Base-by-base conservation (phyloP, 257 asterid species). In the Penstemon newberryi region DNA sequence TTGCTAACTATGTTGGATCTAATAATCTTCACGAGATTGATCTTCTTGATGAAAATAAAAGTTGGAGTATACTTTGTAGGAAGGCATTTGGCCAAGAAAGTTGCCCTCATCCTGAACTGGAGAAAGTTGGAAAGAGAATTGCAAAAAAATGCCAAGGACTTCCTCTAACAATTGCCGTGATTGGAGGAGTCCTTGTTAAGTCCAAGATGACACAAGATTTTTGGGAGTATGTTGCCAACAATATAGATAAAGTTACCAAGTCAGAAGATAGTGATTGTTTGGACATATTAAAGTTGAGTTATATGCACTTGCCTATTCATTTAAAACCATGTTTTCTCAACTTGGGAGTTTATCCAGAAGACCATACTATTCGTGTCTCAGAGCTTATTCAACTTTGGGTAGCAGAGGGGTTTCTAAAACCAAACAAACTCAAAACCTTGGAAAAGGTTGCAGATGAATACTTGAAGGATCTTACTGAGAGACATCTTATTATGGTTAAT, bases 21-120 rank as follows among this genome's bases (percentile, higher is more conserved):
- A 25, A 25, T 25, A 25, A 56, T 56, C 39, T 56, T 7, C 37
- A 7, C 33, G 5, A 7, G 37, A 19, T 25, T 39, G 33, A 4
- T 56, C 11, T 56, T 19, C 12, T 56, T 3, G 13, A 56, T 19
- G 42, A 19, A n/a, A 56, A 56, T 10, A 7, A 19, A 6, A 56
- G 61, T 56, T 33, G 11, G 42, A 38, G 39, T 19, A 11, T 56
- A 72, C 42, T n/a, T 75, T 37, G 65, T 72, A 33, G 68, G 41
- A 45, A 45, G 71, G 76, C 19, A 50, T 76, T 56, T 56, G 61
- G 40, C 33, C 37, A 56, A 2, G 37, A 7, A 56, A 8, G 56
- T 25, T 33, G 61, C 61, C 61, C 43, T 6, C 0, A 7, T 25
- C 33, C 33, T 4, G 15, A 33, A 5, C 5, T 33, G 42, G 37